These are phyloP conservation scores for Rhizopogon sp. DNA, from an alignment of 768 basidiomycete genomes.

Conservation along the genomic window DNA sequence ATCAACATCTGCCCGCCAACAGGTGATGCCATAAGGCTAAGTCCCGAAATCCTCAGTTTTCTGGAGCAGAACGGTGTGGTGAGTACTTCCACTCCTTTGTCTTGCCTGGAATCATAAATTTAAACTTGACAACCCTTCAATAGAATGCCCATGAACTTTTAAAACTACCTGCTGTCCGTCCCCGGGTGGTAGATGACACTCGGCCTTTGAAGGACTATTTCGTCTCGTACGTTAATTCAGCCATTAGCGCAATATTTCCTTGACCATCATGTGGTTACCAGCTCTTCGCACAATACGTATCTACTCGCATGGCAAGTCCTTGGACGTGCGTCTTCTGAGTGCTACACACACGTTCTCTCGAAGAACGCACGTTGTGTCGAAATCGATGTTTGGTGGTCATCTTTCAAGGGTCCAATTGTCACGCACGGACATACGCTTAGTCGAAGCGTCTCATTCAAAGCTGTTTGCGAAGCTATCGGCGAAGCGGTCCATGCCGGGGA, in stretches of 20 bases:
- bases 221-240: constrained; percentile 34
- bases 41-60: constrained; percentile 32
- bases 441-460: constrained; percentile 43
- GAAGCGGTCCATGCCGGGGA: constrained; percentile 26
- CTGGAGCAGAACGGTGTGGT: constrained; percentile 30
- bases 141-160: constrained; percentile 28
- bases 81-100: constrained; percentile 2
- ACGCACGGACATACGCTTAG: constrained; percentile 61
- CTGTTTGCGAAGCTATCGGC: constrained; percentile 50
- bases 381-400: constrained; percentile 59
- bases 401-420: constrained; percentile 46
- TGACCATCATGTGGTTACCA: constrained; percentile 13
- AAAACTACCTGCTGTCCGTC: constrained; percentile 29
- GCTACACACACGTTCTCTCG: constrained; percentile 50
- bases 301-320: constrained; percentile 53
- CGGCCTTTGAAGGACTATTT: constrained; percentile 53
- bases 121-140: neutral
- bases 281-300: constrained; percentile 67
- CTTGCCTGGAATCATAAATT: neutral
- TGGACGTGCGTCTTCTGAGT: constrained; percentile 46
- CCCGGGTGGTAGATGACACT: constrained; percentile 32
- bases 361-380: constrained; percentile 56
- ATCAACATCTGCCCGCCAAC: constrained; percentile 16
- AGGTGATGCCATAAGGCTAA: constrained; percentile 22
- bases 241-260: neutral